Evolutionary conservation across 78 protist species (phyloP), one percentile per base, ranked within the genome.

Genomic region (Emiliania huxleyi): DNA sequence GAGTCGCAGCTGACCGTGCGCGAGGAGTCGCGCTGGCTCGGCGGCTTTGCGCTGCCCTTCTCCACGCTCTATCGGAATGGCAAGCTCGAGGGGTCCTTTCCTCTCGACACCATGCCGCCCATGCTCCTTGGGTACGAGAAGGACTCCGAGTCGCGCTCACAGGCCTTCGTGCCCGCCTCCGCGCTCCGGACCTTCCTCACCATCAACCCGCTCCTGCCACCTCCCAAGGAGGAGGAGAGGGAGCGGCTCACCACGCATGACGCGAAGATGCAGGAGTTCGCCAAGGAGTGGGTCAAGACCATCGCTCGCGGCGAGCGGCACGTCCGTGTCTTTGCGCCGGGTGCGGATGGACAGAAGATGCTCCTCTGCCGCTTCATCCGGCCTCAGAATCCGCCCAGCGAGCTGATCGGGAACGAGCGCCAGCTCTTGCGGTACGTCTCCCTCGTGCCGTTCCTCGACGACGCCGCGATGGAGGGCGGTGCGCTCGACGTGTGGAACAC

Each of bases 281-380:
- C 81, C 18, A 71, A n/a, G 21, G 4, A 6, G 12, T 71, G 81
- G 81, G 4, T 26, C 19, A 71, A 71, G 81, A 3, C 35, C 1
- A n/a, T 4, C 0, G 21, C 15, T 2, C 37, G 42, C 12, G 42
- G 81, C 42, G 42, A 71, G 33, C 73, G 73, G 11, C 73, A 12
- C n/a, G 22, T 71, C 25, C 35, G 18, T 18, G 81, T 42, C 46
- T 77, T 77, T 38, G 87, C 87, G 33, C 46, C 49, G 12, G 5
- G 1, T 15, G 6, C 44, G 18, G 15, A 1, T 0, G 87, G 87
- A 19, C 48, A 77, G 44, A 0, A 3, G 23, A 42, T 48, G 12
- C n/a, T 77, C 87, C 40, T 77, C 8, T 77, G 87, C 46, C 87
- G 87, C 44, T 77, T 18, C 87, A 48, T 77, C 2, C 87, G 49